A percentile compares a stretch with the other conserved stretches of the same genome.
phyloP scores from a whole-genome alignment of 345 rosid species.

The Populus simonii region DNA sequence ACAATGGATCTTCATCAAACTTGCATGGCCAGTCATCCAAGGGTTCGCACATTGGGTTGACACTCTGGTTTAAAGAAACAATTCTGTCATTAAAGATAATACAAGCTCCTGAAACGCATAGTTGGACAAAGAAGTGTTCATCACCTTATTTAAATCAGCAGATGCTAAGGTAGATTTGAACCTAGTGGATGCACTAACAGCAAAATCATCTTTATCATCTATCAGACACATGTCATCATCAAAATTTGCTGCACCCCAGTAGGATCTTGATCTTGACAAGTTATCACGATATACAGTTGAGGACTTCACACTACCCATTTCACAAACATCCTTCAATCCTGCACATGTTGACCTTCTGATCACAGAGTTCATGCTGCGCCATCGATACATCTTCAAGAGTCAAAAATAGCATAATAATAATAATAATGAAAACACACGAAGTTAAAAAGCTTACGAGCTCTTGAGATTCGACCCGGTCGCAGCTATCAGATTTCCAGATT shows the following conservation, averaged over 20 bases:
- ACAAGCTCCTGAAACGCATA: slow-evolving; percentile 1
- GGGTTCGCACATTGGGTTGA: slow-evolving; percentile 82
- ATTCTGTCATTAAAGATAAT: slow-evolving; percentile 1
- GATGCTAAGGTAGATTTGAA: slow-evolving; percentile 49
- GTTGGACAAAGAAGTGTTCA: slow-evolving; percentile 14
- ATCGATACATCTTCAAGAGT: slow-evolving; percentile 19
- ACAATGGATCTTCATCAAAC: slow-evolving; percentile 46
- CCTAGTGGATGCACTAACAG: slow-evolving; percentile 39
- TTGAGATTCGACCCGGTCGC: slow-evolving; percentile 41
- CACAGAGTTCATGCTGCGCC: slow-evolving; percentile 45
- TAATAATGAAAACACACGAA: not conserved
- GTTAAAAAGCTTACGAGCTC: slow-evolving; percentile 52
- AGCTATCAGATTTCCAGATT: slow-evolving; percentile 43
- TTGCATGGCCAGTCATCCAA: slow-evolving; percentile 72
- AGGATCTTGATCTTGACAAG: slow-evolving; percentile 13
- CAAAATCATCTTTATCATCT: slow-evolving; percentile 70
- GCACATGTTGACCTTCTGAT: slow-evolving; percentile 60
- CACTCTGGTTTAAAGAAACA: slow-evolving; percentile 54
- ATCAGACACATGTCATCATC: slow-evolving; percentile 35
- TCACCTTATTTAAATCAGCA: slow-evolving; percentile 65
- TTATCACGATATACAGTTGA: slow-evolving; percentile 38
- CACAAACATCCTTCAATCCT: slow-evolving; percentile 52
- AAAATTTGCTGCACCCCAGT: slow-evolving; percentile 18
- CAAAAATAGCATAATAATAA: slow-evolving; percentile 1
- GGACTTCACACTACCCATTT: slow-evolving; percentile 21